Base-by-base conservation (phyloP, 2,329 filamentous ascomycete genomes). In the Pseudodiploospora longispora region DNA sequence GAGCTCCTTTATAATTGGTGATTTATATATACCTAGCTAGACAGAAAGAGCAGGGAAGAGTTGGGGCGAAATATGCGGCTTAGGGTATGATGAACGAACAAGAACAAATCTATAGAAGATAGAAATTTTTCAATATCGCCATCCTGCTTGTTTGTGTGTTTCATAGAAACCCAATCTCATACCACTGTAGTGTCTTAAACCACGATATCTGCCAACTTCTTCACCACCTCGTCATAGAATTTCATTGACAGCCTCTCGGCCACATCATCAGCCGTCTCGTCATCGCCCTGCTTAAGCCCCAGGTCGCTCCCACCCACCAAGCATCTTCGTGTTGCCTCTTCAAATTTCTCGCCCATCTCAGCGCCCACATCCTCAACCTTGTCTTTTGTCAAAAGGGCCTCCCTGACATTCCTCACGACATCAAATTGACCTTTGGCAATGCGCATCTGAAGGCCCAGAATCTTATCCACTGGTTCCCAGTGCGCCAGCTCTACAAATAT, bases 401-500 rank as follows among this genome's bases (percentile, higher is more conserved):
- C 52, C 27, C 63, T 57, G 1, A 71, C 64, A 6, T 52, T 57
- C 27, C 61, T 56, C 9, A 67, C 61, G 6, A 63, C 48, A n/a
- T 64, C 66, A 5, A 66, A 64, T 34, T 61, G 61, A 7, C 63
- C 64, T 6, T 55, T 57, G 28, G 55, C 49, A 49, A 53, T 53
- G 50, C 57, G 52, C 48, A 65, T 53, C 38, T 67, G 58, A 9
- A 76, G 66, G 0, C 45, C 50, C 4, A 75, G 46, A 4, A 75
- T 62, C 10, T 52, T 46, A 27, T 75, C 69, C 30, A 76, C 64
- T 0, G 68, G 61, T 37, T 60, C 56, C 73, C 74, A 77, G 48
- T 72, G 68, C n/a, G 71, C 74, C 4, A 78, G 64, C 53, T 79
- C 75, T 3, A 76, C 59, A 5, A 78, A 55, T 4, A 78, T 62